Evolutionary conservation across 345 rosid genomes (phyloP), one percentile per base, ranked within the genome.

Genomic region (Arabis alpina): DNA sequence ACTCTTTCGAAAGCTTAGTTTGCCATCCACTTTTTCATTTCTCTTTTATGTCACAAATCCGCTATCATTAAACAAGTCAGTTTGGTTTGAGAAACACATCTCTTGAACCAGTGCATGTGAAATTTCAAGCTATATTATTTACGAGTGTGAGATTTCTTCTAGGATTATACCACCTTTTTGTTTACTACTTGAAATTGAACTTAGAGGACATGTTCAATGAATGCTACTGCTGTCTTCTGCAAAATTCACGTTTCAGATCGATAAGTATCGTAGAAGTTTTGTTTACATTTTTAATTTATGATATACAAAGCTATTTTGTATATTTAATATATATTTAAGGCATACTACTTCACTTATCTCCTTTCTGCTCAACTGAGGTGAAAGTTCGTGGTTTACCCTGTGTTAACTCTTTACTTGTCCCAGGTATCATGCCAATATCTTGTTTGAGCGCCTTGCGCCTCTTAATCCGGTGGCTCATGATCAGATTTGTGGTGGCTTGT

Each of bases 401-500:
- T 4, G 10, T 56, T 60, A 54, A 77, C 63, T 44, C 41, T 57
- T 47, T 12, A 9, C 68, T 52, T 53, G 71, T 70, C 16, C 59
- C 88, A 95, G 99, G 99, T 79, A 73, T 78, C 98, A 95, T 79
- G 98, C 99, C 66, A 82, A 82, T 71, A 69, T 87, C 57, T 66
- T 92, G 64, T 90, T 92, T 64, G 86, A 86, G 72, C 96, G 96
- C 12, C 88, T 95, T 64, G 82, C 96, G 52, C 80, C 83, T 7
- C 88, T 95, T 73, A 90, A 92, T 84, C 94, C 97, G 2, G 99
- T 90, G 82, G 98, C 92, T 12, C 97, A 95, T 78, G 69, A 67
- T 77, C 91, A 84, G 79, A 90, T 95, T 56, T 92, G 97, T 76
- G 74, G 74, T 68, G 88, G 88, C 54, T 81, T 95, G 78, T 82